These are phyloP conservation scores for Tetrahymena thermophila DNA, from an alignment of 73 alveolate species.

Conservation along the genomic window DNA sequence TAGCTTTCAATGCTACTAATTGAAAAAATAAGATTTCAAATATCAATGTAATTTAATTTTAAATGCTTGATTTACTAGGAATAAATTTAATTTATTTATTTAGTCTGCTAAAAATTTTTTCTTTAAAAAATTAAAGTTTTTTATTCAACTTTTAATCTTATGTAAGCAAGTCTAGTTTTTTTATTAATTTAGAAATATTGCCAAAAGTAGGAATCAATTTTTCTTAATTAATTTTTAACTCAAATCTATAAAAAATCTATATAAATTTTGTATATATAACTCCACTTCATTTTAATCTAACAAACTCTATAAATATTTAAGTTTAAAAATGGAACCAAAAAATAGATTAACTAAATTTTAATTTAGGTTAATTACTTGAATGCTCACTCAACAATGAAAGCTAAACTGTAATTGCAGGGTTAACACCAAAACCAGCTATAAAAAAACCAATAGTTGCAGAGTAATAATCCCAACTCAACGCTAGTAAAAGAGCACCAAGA, in stretches of 20 bases:
- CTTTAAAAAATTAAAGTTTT: no score
- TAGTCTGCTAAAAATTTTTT: no score
- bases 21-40: background rate
- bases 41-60: no score
- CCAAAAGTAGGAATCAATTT: background rate
- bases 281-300: no score
- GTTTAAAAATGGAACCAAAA: no score
- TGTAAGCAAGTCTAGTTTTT: background rate
- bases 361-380: background rate
- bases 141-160: background rate
- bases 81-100: no score
- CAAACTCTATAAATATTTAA: no score
- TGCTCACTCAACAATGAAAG: constrained; percentile 39
- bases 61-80: background rate
- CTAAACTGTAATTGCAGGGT: constrained; percentile 36
- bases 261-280: no score
- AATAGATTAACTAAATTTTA: no score
- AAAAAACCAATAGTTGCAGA: constrained; percentile 22
- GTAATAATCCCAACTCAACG: constrained; percentile 11
- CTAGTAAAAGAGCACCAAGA: constrained; percentile 4
- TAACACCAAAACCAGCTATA: constrained; percentile 37
- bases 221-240: no score
- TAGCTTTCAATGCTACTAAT: background rate
- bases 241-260: background rate
- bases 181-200: no score